phyloP scores from a whole-genome alignment of 768 basidiomycete species.

The Lentinula sp. region DNA sequence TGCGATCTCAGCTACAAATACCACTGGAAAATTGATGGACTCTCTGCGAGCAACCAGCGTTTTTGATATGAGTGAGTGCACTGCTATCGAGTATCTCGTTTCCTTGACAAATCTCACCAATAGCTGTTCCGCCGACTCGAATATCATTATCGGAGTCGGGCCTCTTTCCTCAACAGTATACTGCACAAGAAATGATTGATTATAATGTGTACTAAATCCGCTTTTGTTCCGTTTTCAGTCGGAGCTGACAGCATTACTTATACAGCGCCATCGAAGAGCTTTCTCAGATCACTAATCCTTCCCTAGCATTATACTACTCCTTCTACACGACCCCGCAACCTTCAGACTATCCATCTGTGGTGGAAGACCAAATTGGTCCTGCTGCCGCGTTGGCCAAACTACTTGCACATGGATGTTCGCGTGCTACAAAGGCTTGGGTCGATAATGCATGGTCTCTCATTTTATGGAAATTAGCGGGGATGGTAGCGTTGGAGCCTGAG shows the following conservation, averaged over 20 bases:
- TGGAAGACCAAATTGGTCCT: slow-evolving; percentile 17
- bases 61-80: slow-evolving; percentile 41
- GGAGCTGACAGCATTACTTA: background rate
- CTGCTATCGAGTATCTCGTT: background rate
- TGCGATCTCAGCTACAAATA: slow-evolving; percentile 11
- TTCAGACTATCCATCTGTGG: slow-evolving; percentile 10
- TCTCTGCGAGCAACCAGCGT: slow-evolving; percentile 11
- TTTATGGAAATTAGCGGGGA: slow-evolving; percentile 92
- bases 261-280: slow-evolving; percentile 47
- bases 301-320: slow-evolving; percentile 51
- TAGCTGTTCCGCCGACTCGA: slow-evolving; percentile 25
- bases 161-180: slow-evolving; percentile 43
- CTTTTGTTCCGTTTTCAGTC: background rate
- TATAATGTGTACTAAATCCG: slow-evolving; percentile 44
- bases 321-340: slow-evolving; percentile 41
- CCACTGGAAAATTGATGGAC: background rate
- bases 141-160: slow-evolving; percentile 42
- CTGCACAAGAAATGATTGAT: slow-evolving; percentile 33
- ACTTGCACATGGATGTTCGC: slow-evolving; percentile 48
- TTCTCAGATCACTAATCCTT: slow-evolving; percentile 42
- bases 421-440: slow-evolving; percentile 78
- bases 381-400: slow-evolving; percentile 55
- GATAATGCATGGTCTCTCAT: slow-evolving; percentile 88
- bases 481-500: slow-evolving; percentile 70
- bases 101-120: background rate